Base-by-base conservation (phyloP, 805 yeast species). In the Cyberlindnera veronae region DNA sequence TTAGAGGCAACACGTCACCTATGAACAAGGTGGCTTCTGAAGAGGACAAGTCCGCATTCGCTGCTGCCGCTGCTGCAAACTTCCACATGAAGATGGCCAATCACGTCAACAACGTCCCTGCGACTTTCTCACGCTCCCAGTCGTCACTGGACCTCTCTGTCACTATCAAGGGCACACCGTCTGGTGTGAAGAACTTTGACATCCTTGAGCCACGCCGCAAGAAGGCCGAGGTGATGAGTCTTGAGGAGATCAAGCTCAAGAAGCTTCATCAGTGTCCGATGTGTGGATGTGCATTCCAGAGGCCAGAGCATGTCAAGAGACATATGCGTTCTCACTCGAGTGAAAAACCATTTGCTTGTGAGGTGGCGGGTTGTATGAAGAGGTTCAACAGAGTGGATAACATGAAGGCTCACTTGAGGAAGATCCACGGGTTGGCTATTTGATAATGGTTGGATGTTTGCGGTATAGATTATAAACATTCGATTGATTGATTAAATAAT, bases 271-370 rank as follows among this genome's bases (percentile, higher is more conserved):
- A 69, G 48, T 81, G 88, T 61, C 84, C 84, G 2, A 54, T 80
- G 30, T 80, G 87, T 55, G 76, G 73, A 34, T 69, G 78, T 29
- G 61, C 73, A 36, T 80, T 80, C 66, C 86, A 79, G 56, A 51
- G 72, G 90, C 50, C 88, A 3, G 88, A 81, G 52, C 88, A 81
- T 58, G 88, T 81, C 21, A 81, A 72, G 45, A 84, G 81, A 53
- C 96, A 89, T 61, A 64, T 71, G 58, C 71, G 89, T 49, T 70
- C 89, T 1, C 97, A 89, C 60, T 77, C 88, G 5, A 76, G 78
- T 47, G 91, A 84, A 48, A 72, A 95, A 44, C 95, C 96, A 0
- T 89, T 75, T 55, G 61, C 60, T 27, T 85, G 96, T 60, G 63
- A 67, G 6, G 67, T 66, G 13, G 77, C 56, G 58, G 86, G 46